Evolutionary conservation across 768 basidiomycete genomes (phyloP), one percentile per base, ranked within the genome.

Genomic region (Hygrophorus pudorinus): DNA sequence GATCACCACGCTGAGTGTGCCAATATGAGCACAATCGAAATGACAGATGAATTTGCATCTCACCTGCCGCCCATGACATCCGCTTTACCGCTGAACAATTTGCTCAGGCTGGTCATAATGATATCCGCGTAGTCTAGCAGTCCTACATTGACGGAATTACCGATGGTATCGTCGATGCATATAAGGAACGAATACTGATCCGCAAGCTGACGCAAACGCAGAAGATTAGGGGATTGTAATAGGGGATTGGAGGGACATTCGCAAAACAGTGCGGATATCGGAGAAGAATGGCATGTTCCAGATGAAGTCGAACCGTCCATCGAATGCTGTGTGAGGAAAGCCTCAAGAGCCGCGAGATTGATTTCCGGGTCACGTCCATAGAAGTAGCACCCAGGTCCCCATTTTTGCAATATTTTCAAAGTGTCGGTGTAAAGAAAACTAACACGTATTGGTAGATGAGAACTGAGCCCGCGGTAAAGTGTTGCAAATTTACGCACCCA

Each of bases 51-150:
- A 14, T 4, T 10, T 24, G 27, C 44, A 33, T 62, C 71, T 41
- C 51, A 81, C 84, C 80, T 82, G 51, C 85, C 85, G 21, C 86
- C 84, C 85, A 88, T 85, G 45, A 83, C 81, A 54, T 88, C 86
- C 27, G 73, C 70, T 44, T 81, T 76, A 4, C 85, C 85, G 48
- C 79, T 82, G 61, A 88, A 88, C 28, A 86, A 66, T 66, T 88
- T 88, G 24, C 79, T 77, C 51, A 88, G 54, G 59, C 80, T 82
- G 50, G 79, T 83, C 21, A 75, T 81, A 12, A 86, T 76, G 20
- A 88, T 67, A 55, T 88, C 86, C 8, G 73, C 77, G 43, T 68
- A 77, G 6, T 73, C 73, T 3, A 83, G 61, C 2, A 81, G 73
- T 52, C 85, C 81, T 39, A 87, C 80, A 48, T 86, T 88, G 49